Evolutionary conservation across 805 yeast species (phyloP).

Genomic region (Jamesozyma rosinii): DNA sequence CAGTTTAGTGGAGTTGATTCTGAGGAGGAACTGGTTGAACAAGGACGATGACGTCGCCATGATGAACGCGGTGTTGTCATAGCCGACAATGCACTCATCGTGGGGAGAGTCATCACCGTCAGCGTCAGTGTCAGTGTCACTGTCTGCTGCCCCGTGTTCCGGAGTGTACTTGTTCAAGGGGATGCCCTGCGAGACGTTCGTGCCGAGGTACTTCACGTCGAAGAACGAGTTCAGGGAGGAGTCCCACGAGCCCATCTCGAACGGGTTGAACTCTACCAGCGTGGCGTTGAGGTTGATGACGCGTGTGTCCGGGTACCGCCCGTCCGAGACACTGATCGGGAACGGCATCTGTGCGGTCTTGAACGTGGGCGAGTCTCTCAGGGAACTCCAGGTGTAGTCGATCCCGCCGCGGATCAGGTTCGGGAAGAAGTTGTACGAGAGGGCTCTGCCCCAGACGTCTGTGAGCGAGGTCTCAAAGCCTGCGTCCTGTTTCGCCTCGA

Average conservation of each 20-base stretch:
- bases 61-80: conserved; percentile 73
- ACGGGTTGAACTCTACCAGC: conserved; percentile 53
- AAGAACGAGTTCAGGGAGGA: conserved; percentile 57
- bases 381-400: conserved; percentile 47
- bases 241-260: conserved; percentile 83
- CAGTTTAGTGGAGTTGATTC: conserved; percentile 39
- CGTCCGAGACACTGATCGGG: conserved; percentile 59
- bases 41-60: conserved; percentile 78
- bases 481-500: conserved; percentile 45
- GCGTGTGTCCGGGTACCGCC: conserved; percentile 50
- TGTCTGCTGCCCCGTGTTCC: conserved; percentile 19
- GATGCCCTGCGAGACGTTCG: conserved; percentile 50
- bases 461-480: conserved; percentile 63
- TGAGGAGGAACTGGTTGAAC: conserved; percentile 60
- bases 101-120: too few species aligned
- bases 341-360: conserved; percentile 57
- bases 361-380: conserved; percentile 54
- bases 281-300: conserved; percentile 62
- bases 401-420: conserved; percentile 53
- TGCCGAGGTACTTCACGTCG: conserved; percentile 61
- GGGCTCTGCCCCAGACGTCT: conserved; percentile 72
- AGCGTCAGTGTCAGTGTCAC: background rate
- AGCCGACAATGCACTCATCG: conserved; percentile 53
- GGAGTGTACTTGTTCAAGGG: conserved; percentile 44
- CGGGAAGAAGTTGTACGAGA: conserved; percentile 66